phyloP scores from a whole-genome alignment of 2,329 filamentous ascomycete genomes.

The Fusarium torulosum region DNA sequence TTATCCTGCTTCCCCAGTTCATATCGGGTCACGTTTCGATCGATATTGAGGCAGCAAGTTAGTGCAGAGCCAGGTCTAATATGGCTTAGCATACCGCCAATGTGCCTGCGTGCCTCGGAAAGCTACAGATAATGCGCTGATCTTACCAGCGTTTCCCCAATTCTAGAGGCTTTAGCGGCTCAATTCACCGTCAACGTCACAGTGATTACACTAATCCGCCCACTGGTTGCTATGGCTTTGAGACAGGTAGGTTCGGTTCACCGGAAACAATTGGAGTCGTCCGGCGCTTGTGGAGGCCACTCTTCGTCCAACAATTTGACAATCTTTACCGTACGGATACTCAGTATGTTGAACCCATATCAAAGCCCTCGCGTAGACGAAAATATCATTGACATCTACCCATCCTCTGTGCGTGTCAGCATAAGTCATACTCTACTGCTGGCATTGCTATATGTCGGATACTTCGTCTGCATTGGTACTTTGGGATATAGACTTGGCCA shows the following conservation, averaged over 20 bases:
- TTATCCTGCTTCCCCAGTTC: constrained; percentile 9
- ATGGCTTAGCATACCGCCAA: constrained; percentile 19
- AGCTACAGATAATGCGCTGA: constrained; percentile 29
- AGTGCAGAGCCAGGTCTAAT: constrained; percentile 10
- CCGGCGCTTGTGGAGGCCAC: constrained; percentile 1
- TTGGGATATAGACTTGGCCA: constrained; percentile 3
- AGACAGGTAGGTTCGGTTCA: constrained; percentile 39
- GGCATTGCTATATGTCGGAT: neutral
- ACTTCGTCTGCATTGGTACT: constrained; percentile 3
- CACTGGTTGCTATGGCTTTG: constrained; percentile 42
- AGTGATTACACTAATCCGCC: constrained; percentile 38
- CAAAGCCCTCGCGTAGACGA: neutral
- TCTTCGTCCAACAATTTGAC: neutral
- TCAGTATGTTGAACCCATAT: neutral
- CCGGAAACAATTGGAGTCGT: constrained; percentile 24
- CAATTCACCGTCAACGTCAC: constrained; percentile 44
- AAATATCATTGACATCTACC: neutral
- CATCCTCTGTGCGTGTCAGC: neutral
- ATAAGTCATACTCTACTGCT: neutral
- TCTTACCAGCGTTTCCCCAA: constrained; percentile 26
- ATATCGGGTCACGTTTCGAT: constrained; percentile 6
- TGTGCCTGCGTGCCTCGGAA: constrained; percentile 15
- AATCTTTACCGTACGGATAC: neutral
- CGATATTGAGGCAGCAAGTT: constrained; percentile 6
- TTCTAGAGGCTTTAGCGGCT: constrained; percentile 37